These are phyloP conservation scores for Cyclotella choctawhatcheeana DNA, from an alignment of 108 stramenopile genomes.

Conservation along the genomic window DNA sequence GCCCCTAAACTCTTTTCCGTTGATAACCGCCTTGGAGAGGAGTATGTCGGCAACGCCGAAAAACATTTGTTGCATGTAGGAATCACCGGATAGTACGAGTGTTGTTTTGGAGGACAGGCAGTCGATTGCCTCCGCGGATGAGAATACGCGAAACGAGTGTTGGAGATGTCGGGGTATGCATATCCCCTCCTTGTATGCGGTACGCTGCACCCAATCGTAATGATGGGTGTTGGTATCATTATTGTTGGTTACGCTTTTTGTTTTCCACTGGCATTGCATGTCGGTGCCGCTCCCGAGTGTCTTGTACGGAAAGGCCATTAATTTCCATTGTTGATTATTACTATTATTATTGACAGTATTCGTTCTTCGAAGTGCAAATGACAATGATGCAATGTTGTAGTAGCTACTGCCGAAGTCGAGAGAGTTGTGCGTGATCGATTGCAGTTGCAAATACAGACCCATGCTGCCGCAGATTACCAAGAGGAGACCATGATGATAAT, in stretches of 20 bases:
- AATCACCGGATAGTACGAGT: slow-evolving; percentile 26
- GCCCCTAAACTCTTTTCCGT: slow-evolving; percentile 4
- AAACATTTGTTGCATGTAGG: slow-evolving; percentile 34
- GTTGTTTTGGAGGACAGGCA: not conserved
- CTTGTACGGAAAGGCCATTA: not conserved
- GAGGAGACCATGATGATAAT: no score
- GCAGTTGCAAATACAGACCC: no score
- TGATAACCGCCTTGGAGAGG: slow-evolving; percentile 13
- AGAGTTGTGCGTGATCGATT: no score
- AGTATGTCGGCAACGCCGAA: slow-evolving; percentile 28
- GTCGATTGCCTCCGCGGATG: slow-evolving; percentile 21
- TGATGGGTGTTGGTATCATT: not conserved
- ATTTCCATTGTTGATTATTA: no score
- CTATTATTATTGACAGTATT: no score
- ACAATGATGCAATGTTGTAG: no score
- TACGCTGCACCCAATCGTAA: not conserved
- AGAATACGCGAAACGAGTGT: slow-evolving; percentile 16
- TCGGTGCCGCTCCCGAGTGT: not conserved
- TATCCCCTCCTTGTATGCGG: not conserved
- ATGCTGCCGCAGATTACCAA: no score
- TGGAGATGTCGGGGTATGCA: slow-evolving; percentile 3
- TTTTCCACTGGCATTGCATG: not conserved
- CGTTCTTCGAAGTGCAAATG: no score
- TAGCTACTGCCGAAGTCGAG: no score
- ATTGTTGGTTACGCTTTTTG: not conserved